Percentiles rank a stretch among this genome's conserved stretches.
Evolutionary conservation across 768 basidiomycete species (phyloP).

Genomic region (Xanthoconium stramineum): DNA sequence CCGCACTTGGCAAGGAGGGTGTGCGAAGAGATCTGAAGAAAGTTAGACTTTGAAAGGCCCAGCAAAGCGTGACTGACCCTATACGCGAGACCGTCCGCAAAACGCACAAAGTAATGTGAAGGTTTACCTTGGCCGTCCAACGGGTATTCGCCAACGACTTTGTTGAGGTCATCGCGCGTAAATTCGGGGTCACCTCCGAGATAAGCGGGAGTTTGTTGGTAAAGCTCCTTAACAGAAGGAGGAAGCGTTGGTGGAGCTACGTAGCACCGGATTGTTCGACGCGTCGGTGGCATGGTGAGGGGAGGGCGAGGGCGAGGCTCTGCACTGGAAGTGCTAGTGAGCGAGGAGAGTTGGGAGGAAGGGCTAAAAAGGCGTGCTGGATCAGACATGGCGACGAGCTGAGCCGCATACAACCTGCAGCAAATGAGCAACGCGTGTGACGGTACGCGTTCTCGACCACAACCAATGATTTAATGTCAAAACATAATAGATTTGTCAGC

Average conservation of each 20-base stretch:
- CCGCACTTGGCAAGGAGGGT: conserved; percentile 38
- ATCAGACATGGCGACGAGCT: conserved; percentile 18
- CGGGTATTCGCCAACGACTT: conserved; percentile 59
- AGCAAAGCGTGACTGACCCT: conserved; percentile 40
- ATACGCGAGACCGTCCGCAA: conserved; percentile 52
- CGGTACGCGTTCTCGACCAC: conserved; percentile 9
- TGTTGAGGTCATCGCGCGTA: conserved; percentile 31
- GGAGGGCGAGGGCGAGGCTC: conserved; percentile 6
- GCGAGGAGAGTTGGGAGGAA: conserved; percentile 12
- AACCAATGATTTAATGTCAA: background rate
- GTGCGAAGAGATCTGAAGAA: conserved; percentile 41
- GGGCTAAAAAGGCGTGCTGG: conserved; percentile 17
- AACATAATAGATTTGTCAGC: conserved; percentile 13
- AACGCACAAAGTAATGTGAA: conserved; percentile 62
- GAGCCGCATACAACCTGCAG: background rate
- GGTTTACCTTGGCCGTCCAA: conserved; percentile 25
- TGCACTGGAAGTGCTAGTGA: conserved; percentile 7
- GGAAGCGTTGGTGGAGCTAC: conserved; percentile 39
- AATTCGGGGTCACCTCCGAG: conserved; percentile 36
- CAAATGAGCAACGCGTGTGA: conserved; percentile 5
- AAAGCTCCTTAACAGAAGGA: conserved; percentile 38
- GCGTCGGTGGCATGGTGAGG: conserved; percentile 6
- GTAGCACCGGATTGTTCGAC: conserved; percentile 25
- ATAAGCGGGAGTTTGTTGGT: conserved; percentile 35
- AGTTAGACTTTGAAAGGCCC: background rate